phyloP scores from a whole-genome alignment of 345 rosid species.

The Pistacia integerrima region DNA sequence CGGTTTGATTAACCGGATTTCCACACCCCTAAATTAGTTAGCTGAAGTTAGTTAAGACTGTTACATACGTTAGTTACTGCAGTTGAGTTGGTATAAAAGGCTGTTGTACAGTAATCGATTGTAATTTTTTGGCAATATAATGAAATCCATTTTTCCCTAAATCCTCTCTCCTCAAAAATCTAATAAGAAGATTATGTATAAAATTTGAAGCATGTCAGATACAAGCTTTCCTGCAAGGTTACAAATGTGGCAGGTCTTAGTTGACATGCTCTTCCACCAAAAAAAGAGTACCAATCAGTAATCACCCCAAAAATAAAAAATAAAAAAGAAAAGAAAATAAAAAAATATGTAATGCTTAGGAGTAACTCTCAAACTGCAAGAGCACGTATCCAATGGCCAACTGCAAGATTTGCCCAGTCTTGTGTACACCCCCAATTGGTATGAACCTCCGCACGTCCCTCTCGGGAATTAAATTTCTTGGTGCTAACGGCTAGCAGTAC shows the following conservation, averaged over 20 bases:
- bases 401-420: conserved; percentile 21
- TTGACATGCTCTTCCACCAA: conserved; percentile 17
- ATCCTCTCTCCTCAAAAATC: too few species aligned
- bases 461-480: conserved; percentile 14
- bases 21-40: too few species aligned
- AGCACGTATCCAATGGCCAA: conserved; percentile 20
- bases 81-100: too few species aligned
- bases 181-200: conserved; percentile 35
- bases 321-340: not conserved
- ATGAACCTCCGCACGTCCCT: conserved; percentile 18
- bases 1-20: too few species aligned
- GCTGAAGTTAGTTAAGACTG: too few species aligned
- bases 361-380: conserved; percentile 24
- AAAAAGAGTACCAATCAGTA: conserved; percentile 20
- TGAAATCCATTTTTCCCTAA: too few species aligned
- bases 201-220: conserved; percentile 30
- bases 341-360: conserved; percentile 20
- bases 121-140: too few species aligned
- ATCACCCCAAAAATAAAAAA: conserved; percentile 24
- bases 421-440: conserved; percentile 25
- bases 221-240: conserved; percentile 29
- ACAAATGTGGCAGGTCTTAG: conserved; percentile 24
- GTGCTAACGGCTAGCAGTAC: conserved; percentile 8
- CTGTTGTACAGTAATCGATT: too few species aligned
- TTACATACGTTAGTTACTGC: too few species aligned